phyloP scores from a whole-genome alignment of 1,139 yeast genomes.

The Magnusiomyces starmeri region DNA sequence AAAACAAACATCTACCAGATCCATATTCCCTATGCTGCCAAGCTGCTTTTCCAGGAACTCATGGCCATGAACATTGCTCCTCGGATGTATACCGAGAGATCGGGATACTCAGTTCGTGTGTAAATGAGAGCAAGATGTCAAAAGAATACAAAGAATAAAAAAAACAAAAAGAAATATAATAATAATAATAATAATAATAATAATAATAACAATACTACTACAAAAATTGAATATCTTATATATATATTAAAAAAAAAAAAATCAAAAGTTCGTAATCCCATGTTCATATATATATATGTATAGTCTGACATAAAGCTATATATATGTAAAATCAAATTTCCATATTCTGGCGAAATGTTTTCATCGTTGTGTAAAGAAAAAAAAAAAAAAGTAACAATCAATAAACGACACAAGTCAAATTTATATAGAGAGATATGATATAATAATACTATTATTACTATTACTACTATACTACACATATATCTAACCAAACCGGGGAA shows the following conservation, averaged over 20 bases:
- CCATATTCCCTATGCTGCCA: constrained; percentile 96
- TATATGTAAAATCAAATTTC: too few relatives aligned
- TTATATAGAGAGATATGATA: background rate
- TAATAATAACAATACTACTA: too few relatives aligned
- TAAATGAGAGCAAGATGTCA: constrained; percentile 6
- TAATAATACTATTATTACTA: background rate
- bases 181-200: too few relatives aligned
- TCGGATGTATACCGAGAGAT: constrained; percentile 37
- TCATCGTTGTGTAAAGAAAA: constrained; percentile 3
- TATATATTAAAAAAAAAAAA: background rate
- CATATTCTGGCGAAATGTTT: too few relatives aligned
- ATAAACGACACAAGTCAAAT: background rate
- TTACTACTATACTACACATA: background rate
- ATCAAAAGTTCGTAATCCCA: background rate
- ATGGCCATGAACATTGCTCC: constrained; percentile 93
- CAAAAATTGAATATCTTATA: too few relatives aligned
- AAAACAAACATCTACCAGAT: constrained; percentile 97
- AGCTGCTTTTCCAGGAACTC: constrained; percentile 90
- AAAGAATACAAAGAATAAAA: background rate
- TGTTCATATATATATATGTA: too few relatives aligned
- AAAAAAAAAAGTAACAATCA: constrained; percentile 5
- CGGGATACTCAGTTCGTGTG: constrained; percentile 33
- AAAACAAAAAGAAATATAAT: background rate
- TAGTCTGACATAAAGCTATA: too few relatives aligned
- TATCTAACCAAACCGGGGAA: background rate